Percentiles rank a stretch among this genome's conserved stretches.
These are phyloP conservation scores for Phytophthora sp. DNA, from an alignment of 352 stramenopile species.

Conservation along the genomic window DNA sequence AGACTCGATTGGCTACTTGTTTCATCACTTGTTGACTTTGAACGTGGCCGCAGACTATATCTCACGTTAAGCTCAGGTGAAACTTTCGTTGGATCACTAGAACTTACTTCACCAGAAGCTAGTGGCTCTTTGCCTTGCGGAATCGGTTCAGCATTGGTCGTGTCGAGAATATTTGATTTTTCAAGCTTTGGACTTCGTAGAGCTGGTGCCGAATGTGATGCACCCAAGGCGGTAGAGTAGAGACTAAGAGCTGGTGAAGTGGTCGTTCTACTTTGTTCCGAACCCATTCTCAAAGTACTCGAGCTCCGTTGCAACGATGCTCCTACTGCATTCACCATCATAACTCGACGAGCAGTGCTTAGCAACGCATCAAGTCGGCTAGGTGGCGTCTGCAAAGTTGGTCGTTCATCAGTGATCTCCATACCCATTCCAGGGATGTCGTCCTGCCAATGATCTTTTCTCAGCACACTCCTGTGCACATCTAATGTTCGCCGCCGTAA, in stretches of 20 bases:
- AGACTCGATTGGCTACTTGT: background rate
- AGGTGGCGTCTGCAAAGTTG: conserved; percentile 18
- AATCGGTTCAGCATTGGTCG: too few species aligned
- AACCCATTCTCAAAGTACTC: background rate
- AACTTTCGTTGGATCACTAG: too few species aligned
- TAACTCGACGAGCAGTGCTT: conserved; percentile 20
- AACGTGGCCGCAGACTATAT: background rate
- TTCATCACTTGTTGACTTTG: conserved; percentile 1
- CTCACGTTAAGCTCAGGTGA: background rate
- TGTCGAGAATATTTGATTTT: background rate
- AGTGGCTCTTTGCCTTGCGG: too few species aligned
- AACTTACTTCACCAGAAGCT: too few species aligned
- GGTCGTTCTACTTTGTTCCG: background rate
- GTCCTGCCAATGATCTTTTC: conserved; percentile 40
- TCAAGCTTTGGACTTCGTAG: conserved; percentile 10
- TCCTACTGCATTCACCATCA: conserved; percentile 15
- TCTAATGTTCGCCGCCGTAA: conserved; percentile 42
- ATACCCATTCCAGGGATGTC: conserved; percentile 50
- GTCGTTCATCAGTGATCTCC: conserved; percentile 65
- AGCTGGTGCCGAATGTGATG: conserved; percentile 20
- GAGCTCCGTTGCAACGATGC: conserved; percentile 8
- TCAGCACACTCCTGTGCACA: conserved; percentile 49
- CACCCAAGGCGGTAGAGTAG: conserved; percentile 1
- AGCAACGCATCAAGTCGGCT: conserved; percentile 15
- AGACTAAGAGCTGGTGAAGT: conserved; percentile 2